phyloP scores from a whole-genome alignment of 805 yeast genomes.

The Starmerella bombicola region DNA sequence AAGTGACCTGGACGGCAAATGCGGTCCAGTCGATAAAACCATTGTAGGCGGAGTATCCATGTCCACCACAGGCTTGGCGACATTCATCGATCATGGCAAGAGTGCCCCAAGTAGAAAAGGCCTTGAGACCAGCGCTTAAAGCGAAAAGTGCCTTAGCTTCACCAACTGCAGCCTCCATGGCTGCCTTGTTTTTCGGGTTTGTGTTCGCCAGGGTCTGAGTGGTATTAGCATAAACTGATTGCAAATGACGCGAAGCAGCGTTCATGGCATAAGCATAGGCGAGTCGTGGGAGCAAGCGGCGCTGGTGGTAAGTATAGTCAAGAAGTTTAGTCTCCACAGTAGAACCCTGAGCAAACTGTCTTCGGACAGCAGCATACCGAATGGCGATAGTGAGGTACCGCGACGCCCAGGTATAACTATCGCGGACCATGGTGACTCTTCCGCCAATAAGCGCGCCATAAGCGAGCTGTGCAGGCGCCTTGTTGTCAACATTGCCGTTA shows the following conservation, averaged over 20 bases:
- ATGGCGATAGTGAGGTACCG: slow-evolving; percentile 73
- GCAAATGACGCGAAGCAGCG: slow-evolving; percentile 54
- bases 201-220: slow-evolving; percentile 35
- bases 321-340: slow-evolving; percentile 57
- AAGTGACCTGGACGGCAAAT: slow-evolving; percentile 83
- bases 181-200: slow-evolving; percentile 33
- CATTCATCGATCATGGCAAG: slow-evolving; percentile 73
- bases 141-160: slow-evolving; percentile 68
- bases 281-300: slow-evolving; percentile 71
- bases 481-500: slow-evolving; percentile 60
- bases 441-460: slow-evolving; percentile 82
- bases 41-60: slow-evolving; percentile 86
- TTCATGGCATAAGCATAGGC: slow-evolving; percentile 68
- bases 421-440: slow-evolving; percentile 79
- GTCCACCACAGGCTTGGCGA: slow-evolving; percentile 93
- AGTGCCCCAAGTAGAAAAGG: slow-evolving; percentile 79
- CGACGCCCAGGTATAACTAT: slow-evolving; percentile 69
- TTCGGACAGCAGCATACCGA: slow-evolving; percentile 79
- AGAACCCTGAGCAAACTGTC: slow-evolving; percentile 55
- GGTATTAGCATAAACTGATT: slow-evolving; percentile 35
- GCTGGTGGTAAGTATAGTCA: slow-evolving; percentile 82
- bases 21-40: slow-evolving; percentile 69
- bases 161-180: slow-evolving; percentile 38
- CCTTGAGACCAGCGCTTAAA: slow-evolving; percentile 76
- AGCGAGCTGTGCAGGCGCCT: slow-evolving; percentile 78